Evolutionary conservation across 2,329 filamentous ascomycete species (phyloP).

Genomic region (Paracamarosporium sp.): DNA sequence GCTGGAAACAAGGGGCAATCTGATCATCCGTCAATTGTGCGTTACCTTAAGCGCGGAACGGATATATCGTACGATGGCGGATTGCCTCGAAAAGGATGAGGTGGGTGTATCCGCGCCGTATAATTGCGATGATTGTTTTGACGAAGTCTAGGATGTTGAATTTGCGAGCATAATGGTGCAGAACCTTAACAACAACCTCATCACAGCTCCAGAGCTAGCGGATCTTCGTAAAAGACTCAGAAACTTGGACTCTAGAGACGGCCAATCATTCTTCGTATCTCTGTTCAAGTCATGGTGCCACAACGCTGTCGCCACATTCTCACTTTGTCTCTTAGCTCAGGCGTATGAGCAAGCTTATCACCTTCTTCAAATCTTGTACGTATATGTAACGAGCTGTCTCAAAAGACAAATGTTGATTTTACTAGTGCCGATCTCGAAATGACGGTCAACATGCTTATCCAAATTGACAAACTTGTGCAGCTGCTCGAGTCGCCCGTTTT

Average conservation of each 20-base stretch:
- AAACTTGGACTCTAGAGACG: conserved; percentile 92
- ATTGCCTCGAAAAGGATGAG: conserved; percentile 96
- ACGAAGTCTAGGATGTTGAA: conserved; percentile 73
- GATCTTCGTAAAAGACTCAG: conserved; percentile 89
- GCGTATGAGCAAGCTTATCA: conserved; percentile 99
- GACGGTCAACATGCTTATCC: conserved; percentile 98
- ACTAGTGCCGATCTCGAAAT: conserved; percentile 93
- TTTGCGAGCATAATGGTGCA: conserved; percentile 99
- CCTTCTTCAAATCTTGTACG: conserved; percentile 90
- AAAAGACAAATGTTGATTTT: conserved; percentile 24
- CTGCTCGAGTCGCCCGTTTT: conserved; percentile 97
- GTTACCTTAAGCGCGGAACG: conserved; percentile 90
- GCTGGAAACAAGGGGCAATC: conserved; percentile 88
- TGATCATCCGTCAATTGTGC: conserved; percentile 95
- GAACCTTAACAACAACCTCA: conserved; percentile 98
- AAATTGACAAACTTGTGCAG: conserved; percentile 98
- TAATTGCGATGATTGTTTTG: neutral
- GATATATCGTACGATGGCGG: conserved; percentile 93
- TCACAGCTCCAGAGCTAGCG: conserved; percentile 91
- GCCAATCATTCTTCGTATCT: conserved; percentile 92
- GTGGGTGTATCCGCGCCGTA: conserved; percentile 23
- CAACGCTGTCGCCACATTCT: conserved; percentile 97
- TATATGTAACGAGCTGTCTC: conserved; percentile 10
- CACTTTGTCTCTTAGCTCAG: conserved; percentile 90
- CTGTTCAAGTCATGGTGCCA: conserved; percentile 98